Conservation (phyloP, 306 rosid genomes). For the Pueraria montana region DNA sequence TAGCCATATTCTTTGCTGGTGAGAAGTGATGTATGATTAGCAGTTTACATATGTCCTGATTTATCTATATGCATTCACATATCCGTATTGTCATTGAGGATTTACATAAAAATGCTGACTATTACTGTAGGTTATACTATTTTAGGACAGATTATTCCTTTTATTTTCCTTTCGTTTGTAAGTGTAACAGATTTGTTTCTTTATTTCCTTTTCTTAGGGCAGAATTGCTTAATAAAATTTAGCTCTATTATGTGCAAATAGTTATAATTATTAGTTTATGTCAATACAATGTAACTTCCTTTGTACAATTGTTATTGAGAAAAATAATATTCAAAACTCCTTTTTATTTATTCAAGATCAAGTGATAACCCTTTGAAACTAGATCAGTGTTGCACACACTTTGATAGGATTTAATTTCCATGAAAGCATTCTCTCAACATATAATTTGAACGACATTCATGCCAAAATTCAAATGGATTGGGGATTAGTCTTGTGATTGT, state of each 20-base stretch:
- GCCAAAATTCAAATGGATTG: conserved; percentile 31
- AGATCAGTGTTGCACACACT: conserved; percentile 2
- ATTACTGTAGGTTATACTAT: neutral
- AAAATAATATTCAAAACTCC: neutral
- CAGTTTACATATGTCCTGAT: conserved; percentile 37
- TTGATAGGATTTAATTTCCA: conserved; percentile 22
- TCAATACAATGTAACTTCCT: neutral
- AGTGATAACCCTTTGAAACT: conserved; percentile 7
- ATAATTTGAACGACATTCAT: conserved; percentile 31
- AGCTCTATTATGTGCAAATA: neutral
- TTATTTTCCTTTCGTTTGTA: neutral
- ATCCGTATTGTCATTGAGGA: neutral
- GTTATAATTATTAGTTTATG: neutral
- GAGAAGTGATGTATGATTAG: conserved; percentile 36
- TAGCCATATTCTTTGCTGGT: conserved; percentile 43
- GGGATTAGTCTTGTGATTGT: conserved; percentile 30
- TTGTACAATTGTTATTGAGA: conserved; percentile 4
- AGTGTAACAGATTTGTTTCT: neutral
- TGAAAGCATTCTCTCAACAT: conserved; percentile 29
- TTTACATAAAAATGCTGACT: neutral
- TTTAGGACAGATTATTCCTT: neutral
- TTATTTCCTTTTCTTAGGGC: neutral
- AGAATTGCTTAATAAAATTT: neutral
- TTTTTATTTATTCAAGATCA: neutral
- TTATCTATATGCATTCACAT: conserved; percentile 22